phyloP scores from a whole-genome alignment of 2,329 filamentous ascomycete genomes.

The Scedosporium dehoogii region DNA sequence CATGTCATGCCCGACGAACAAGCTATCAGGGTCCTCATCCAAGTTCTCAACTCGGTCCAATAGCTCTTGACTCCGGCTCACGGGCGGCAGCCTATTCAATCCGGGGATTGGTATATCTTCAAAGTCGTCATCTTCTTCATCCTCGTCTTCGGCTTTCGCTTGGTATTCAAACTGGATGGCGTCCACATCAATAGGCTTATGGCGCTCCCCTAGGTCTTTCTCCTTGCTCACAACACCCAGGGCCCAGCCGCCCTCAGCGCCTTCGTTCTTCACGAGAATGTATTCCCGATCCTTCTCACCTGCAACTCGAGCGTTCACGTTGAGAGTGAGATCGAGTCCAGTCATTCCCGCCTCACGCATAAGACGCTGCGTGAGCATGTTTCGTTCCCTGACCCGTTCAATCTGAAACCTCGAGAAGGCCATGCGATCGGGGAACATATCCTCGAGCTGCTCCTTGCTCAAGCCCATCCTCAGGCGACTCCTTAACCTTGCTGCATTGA shows the following conservation, averaged over 20 bases:
- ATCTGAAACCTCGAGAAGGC: conserved; percentile 96
- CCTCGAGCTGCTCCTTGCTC: conserved; percentile 89
- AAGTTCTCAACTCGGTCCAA: conserved; percentile 12
- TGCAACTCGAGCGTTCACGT: conserved; percentile 55
- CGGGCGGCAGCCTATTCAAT: conserved; percentile 69
- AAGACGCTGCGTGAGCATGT: conserved; percentile 84
- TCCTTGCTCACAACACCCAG: conserved; percentile 84
- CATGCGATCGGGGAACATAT: conserved; percentile 97
- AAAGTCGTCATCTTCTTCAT: conserved; percentile 70
- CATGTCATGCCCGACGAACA: conserved; percentile 39
- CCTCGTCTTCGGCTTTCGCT: conserved; percentile 46
- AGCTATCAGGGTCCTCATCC: conserved; percentile 34
- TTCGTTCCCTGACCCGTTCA: conserved; percentile 82
- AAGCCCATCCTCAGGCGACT: conserved; percentile 90
- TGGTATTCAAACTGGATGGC: conserved; percentile 47
- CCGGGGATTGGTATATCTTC: conserved; percentile 91
- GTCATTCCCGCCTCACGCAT: conserved; percentile 94
- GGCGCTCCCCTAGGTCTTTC: conserved; percentile 66
- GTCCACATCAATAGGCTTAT: conserved; percentile 91
- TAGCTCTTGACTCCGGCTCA: conserved; percentile 9
- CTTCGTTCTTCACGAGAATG: conserved; percentile 90
- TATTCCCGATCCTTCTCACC: conserved; percentile 89
- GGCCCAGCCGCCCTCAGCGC: conserved; percentile 91
- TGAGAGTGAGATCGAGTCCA: conserved; percentile 59
- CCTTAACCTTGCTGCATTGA: conserved; percentile 83